Percentiles rank a stretch among this genome's conserved stretches.
phyloP scores from a whole-genome alignment of 352 stramenopile genomes.

The Pythium phragmitis region DNA sequence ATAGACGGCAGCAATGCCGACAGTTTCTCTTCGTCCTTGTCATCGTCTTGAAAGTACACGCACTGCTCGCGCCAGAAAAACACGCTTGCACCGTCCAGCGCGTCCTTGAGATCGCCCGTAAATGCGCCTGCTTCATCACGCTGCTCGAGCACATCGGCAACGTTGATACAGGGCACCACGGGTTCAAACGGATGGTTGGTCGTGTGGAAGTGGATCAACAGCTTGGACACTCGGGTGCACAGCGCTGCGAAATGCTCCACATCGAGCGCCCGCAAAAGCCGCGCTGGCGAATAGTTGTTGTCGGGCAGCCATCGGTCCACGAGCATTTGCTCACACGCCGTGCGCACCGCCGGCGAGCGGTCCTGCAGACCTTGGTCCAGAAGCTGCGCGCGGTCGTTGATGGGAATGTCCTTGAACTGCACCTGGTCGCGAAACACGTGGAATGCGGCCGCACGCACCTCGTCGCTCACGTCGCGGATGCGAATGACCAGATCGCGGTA shows the following conservation, averaged over 20 bases:
- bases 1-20: slow-evolving; percentile 57
- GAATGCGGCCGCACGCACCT: slow-evolving; percentile 65
- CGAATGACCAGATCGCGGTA: slow-evolving; percentile 65
- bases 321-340: slow-evolving; percentile 71
- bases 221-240: slow-evolving; percentile 45
- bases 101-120: slow-evolving; percentile 13
- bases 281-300: slow-evolving; percentile 49
- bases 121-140: slow-evolving; percentile 33
- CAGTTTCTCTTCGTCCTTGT: slow-evolving; percentile 56
- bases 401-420: slow-evolving; percentile 52
- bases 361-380: slow-evolving; percentile 78
- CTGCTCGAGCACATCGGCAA: slow-evolving; percentile 11
- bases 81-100: slow-evolving; percentile 38
- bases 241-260: slow-evolving; percentile 60
- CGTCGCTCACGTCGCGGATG: slow-evolving; percentile 70
- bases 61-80: slow-evolving; percentile 86
- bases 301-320: slow-evolving; percentile 62
- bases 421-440: slow-evolving; percentile 45
- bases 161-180: slow-evolving; percentile 8
- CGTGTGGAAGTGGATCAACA: slow-evolving; percentile 44
- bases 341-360: slow-evolving; percentile 43
- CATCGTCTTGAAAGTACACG: slow-evolving; percentile 63
- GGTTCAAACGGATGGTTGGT: slow-evolving; percentile 18
- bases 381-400: slow-evolving; percentile 66
- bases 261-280: slow-evolving; percentile 58